phyloP scores from a whole-genome alignment of 2,329 filamentous ascomycete genomes.

The Eurotiales sp. region DNA sequence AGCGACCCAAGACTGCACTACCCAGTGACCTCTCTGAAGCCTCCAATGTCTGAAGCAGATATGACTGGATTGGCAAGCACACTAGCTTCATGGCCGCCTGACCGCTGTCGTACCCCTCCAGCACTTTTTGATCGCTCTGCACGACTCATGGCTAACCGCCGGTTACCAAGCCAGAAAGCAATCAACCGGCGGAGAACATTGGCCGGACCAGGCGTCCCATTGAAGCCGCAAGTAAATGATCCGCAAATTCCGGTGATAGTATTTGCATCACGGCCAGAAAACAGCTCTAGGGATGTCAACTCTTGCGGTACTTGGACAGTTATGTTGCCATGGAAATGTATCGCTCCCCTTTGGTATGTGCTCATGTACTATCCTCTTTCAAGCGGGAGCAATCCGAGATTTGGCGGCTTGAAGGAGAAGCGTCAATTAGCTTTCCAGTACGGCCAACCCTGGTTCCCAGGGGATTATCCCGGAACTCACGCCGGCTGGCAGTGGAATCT shows the following conservation, averaged over 20 bases:
- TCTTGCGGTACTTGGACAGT: constrained; percentile 74
- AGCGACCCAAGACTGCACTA: constrained; percentile 77
- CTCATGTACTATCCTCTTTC: constrained; percentile 78
- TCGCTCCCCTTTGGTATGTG: constrained; percentile 79
- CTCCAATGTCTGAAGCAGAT: constrained; percentile 33
- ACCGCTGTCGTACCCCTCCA: constrained; percentile 46
- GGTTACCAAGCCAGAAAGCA: constrained; percentile 70
- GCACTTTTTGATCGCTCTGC: constrained; percentile 65
- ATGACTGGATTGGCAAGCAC: constrained; percentile 52
- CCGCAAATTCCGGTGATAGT: constrained; percentile 75
- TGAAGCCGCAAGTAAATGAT: constrained; percentile 58
- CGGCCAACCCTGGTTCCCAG: constrained; percentile 76
- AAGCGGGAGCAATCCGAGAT: constrained; percentile 73
- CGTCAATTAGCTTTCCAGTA: constrained; percentile 80
- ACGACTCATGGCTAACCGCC: constrained; percentile 61
- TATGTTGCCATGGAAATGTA: constrained; percentile 85
- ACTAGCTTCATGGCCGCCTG: constrained; percentile 65
- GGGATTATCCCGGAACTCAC: constrained; percentile 73
- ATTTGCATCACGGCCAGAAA: constrained; percentile 54
- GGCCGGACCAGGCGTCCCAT: constrained; percentile 59
- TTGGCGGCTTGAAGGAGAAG: constrained; percentile 76
- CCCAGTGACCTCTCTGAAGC: constrained; percentile 60
- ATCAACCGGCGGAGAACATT: constrained; percentile 72
- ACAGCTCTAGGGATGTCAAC: constrained; percentile 38
- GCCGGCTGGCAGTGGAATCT: constrained; percentile 77